Evolutionary conservation across 768 basidiomycete species (phyloP).

Genomic region (Serendipita sp.): DNA sequence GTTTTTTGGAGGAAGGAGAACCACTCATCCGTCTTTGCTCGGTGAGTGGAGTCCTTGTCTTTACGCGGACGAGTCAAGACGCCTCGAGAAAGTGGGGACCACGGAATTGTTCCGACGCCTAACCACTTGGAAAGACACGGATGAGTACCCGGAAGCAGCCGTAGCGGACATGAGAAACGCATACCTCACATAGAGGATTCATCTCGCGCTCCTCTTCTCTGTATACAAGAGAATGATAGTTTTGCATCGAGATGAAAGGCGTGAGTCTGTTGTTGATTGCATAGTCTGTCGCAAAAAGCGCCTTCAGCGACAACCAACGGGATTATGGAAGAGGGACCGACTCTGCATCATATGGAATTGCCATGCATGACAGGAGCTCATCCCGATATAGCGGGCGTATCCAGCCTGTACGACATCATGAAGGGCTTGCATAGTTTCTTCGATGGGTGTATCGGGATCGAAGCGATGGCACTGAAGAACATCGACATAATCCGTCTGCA

Average conservation of each 20-base stretch:
- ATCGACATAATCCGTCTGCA: constrained; percentile 29
- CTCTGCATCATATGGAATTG: constrained; percentile 14
- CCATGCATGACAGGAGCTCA: constrained; percentile 25
- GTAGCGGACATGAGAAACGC: background rate
- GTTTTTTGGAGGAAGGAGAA: constrained; percentile 16
- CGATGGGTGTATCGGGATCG: constrained; percentile 35
- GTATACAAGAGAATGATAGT: constrained; percentile 14
- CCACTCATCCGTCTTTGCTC: constrained; percentile 14
- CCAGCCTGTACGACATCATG: constrained; percentile 28
- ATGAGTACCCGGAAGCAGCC: background rate
- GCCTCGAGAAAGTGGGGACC: constrained; percentile 30
- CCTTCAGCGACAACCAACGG: background rate
- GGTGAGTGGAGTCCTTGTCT: constrained; percentile 14
- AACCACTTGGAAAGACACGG: background rate
- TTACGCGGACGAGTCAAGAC: constrained; percentile 25
- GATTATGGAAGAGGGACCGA: background rate
- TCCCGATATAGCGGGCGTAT: constrained; percentile 25
- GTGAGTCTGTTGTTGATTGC: constrained; percentile 12
- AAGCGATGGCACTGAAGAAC: constrained; percentile 31
- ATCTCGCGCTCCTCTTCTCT: constrained; percentile 17
- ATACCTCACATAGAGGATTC: constrained; percentile 11
- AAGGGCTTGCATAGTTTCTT: constrained; percentile 30
- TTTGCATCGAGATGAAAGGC: constrained; percentile 16
- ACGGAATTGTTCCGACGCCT: constrained; percentile 40
- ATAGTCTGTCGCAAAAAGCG: constrained; percentile 1